phyloP scores from a whole-genome alignment of 2,329 filamentous ascomycete genomes.

The Stachybotrys elegans region DNA sequence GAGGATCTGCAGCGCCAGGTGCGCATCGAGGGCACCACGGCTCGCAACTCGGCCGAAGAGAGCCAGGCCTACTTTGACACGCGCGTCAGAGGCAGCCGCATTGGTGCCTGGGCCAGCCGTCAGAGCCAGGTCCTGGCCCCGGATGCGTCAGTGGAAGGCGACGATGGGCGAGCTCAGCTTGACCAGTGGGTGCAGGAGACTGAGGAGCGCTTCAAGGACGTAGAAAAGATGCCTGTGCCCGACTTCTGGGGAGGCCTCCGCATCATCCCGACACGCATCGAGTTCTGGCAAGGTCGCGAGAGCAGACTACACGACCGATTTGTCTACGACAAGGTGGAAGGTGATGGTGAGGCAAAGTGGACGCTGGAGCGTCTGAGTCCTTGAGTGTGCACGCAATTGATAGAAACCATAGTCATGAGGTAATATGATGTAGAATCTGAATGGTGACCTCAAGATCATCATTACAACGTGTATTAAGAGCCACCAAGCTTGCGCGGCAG shows the following conservation, averaged over 20 bases:
- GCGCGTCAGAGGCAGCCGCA: constrained; percentile 69
- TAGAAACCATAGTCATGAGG: too few relatives aligned
- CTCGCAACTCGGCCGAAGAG: constrained; percentile 64
- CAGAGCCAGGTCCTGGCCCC: constrained; percentile 73
- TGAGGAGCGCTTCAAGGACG: constrained; percentile 68
- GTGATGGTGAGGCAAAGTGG: constrained; percentile 49
- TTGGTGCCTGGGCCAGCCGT: constrained; percentile 90
- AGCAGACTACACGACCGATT: constrained; percentile 94
- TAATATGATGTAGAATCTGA: too few relatives aligned
- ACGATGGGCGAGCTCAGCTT: constrained; percentile 68
- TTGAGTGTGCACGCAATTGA: too few relatives aligned
- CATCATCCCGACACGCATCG: constrained; percentile 77
- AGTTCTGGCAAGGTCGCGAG: constrained; percentile 94
- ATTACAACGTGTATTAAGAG: too few relatives aligned
- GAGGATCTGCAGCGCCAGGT: constrained; percentile 81
- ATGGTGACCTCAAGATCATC: too few relatives aligned
- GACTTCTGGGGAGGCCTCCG: constrained; percentile 92
- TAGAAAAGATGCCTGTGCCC: constrained; percentile 80
- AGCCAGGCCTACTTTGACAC: constrained; percentile 65
- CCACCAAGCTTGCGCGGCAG: too few relatives aligned
- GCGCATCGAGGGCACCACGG: constrained; percentile 73
- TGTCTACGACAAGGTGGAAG: constrained; percentile 63
- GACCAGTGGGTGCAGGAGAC: constrained; percentile 73
- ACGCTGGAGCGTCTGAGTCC: constrained; percentile 70
- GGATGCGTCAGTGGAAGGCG: constrained; percentile 27